Conservation (phyloP, 805 yeast species). For the Lachancea sp. region DNA sequence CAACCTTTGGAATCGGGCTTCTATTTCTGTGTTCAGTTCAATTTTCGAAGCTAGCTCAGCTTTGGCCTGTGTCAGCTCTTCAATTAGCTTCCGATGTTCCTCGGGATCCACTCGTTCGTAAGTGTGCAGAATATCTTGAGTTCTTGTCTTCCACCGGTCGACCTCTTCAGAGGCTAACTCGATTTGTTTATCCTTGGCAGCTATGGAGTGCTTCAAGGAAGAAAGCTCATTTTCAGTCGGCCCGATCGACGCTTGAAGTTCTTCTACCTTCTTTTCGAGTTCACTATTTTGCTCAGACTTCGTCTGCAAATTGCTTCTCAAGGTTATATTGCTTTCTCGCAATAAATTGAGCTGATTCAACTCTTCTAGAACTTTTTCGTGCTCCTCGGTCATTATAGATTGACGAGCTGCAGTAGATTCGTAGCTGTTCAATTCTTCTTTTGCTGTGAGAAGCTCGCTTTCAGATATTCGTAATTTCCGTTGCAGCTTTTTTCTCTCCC, state of each 20-base stretch:
- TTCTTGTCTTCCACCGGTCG: slow-evolving; percentile 51
- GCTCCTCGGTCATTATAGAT: slow-evolving; percentile 30
- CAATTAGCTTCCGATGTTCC: slow-evolving; percentile 36
- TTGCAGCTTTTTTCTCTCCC: slow-evolving; percentile 50
- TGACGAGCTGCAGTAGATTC: slow-evolving; percentile 31
- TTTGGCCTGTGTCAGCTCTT: slow-evolving; percentile 20
- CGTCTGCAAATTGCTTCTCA: slow-evolving; percentile 45
- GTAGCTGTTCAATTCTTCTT: slow-evolving; percentile 39
- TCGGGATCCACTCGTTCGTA: slow-evolving; percentile 44
- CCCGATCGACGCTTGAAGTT: slow-evolving; percentile 32
- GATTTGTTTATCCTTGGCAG: slow-evolving; percentile 46
- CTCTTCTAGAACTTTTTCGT: slow-evolving; percentile 44
- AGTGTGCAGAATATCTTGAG: slow-evolving; percentile 41
- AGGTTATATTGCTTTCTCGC: slow-evolving; percentile 60
- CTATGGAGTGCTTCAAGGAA: slow-evolving; percentile 36
- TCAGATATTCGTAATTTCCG: slow-evolving; percentile 43
- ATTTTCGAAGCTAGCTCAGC: slow-evolving; percentile 17
- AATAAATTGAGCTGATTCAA: slow-evolving; percentile 55
- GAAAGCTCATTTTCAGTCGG: slow-evolving; percentile 41
- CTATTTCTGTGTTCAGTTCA: slow-evolving; percentile 31
- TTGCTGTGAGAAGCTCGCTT: slow-evolving; percentile 47
- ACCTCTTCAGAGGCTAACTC: slow-evolving; percentile 45
- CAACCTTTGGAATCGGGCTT: slow-evolving; percentile 29
- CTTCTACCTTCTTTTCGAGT: slow-evolving; percentile 38
- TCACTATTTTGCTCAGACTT: slow-evolving; percentile 29